phyloP scores from a whole-genome alignment of 2,329 filamentous ascomycete species.

The Cladosporium sp. region DNA sequence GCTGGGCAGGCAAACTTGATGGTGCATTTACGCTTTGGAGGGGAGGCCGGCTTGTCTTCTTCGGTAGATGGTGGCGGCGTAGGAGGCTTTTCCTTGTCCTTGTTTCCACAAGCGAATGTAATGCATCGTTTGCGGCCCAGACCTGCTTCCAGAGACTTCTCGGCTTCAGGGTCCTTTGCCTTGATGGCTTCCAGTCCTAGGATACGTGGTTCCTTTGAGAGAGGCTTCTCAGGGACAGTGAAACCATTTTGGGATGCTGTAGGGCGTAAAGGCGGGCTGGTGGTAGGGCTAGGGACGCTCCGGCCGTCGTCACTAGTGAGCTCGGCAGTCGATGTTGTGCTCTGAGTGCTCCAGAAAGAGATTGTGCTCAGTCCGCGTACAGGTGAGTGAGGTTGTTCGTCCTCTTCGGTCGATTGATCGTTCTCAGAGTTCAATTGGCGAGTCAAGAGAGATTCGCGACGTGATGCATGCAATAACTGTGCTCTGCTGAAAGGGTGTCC shows the following conservation, averaged over 20 bases:
- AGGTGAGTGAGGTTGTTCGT: constrained; percentile 19
- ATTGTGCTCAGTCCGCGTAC: constrained; percentile 46
- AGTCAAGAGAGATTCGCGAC: constrained; percentile 79
- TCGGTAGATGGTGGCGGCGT: constrained; percentile 5
- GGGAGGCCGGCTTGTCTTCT: constrained; percentile 26
- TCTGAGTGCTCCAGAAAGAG: constrained; percentile 75
- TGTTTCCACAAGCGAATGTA: constrained; percentile 79
- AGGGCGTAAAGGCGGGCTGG: constrained; percentile 77
- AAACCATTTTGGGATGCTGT: constrained; percentile 40
- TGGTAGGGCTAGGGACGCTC: constrained; percentile 75
- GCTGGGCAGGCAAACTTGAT: constrained; percentile 74
- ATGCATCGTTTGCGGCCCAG: constrained; percentile 81
- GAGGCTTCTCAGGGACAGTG: constrained; percentile 35
- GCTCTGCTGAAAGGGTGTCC: constrained; percentile 44
- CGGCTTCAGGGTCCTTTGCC: constrained; percentile 31
- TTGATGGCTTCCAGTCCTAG: constrained; percentile 24
- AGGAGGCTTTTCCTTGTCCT: constrained; percentile 50
- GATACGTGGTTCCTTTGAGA: constrained; percentile 7
- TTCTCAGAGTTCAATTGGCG: constrained; percentile 64
- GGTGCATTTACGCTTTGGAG: constrained; percentile 52
- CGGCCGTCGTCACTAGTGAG: constrained; percentile 78
- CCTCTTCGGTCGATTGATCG: constrained; percentile 39
- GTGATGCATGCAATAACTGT: constrained; percentile 45
- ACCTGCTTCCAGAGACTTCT: constrained; percentile 57
- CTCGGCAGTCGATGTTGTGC: constrained; percentile 78